Percentiles rank a stretch among this genome's conserved stretches.
phyloP scores from a whole-genome alignment of 2,329 filamentous ascomycete genomes.

The Stagonosporopsis cucurbitacearum region DNA sequence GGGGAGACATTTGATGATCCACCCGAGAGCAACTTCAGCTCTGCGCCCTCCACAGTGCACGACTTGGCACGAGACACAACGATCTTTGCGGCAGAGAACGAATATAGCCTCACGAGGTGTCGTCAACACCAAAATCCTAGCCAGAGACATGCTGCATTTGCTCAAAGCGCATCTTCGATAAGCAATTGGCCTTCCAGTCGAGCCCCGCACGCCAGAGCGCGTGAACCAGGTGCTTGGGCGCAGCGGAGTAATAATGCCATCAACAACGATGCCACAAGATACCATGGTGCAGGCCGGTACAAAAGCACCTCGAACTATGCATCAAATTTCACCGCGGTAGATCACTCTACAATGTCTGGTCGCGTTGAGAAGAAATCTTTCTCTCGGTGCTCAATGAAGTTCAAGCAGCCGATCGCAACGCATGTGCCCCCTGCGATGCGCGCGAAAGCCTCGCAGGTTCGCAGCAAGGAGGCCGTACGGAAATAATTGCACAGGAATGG shows the following conservation, averaged over 20 bases:
- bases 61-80: too few relatives aligned
- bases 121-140: background rate
- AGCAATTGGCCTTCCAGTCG: background rate
- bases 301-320: too few relatives aligned
- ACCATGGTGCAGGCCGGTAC: background rate
- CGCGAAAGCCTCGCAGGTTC: background rate
- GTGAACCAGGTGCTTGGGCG: too few relatives aligned
- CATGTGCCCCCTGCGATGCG: slow-evolving; percentile 14
- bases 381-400: background rate
- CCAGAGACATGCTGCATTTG: background rate
- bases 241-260: background rate
- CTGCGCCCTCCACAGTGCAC: background rate
- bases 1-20: background rate
- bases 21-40: background rate
- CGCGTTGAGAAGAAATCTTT: background rate
- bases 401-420: background rate
- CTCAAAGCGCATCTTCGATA: background rate
- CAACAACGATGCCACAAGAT: background rate
- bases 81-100: too few relatives aligned
- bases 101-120: background rate
- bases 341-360: background rate
- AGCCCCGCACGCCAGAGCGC: too few relatives aligned
- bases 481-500: too few relatives aligned
- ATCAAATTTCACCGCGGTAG: background rate
- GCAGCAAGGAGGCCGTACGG: background rate